Percentiles rank a stretch among this genome's conserved stretches.
phyloP scores from a whole-genome alignment of 2,329 filamentous ascomycete genomes.

The Fusarium mundagurra region DNA sequence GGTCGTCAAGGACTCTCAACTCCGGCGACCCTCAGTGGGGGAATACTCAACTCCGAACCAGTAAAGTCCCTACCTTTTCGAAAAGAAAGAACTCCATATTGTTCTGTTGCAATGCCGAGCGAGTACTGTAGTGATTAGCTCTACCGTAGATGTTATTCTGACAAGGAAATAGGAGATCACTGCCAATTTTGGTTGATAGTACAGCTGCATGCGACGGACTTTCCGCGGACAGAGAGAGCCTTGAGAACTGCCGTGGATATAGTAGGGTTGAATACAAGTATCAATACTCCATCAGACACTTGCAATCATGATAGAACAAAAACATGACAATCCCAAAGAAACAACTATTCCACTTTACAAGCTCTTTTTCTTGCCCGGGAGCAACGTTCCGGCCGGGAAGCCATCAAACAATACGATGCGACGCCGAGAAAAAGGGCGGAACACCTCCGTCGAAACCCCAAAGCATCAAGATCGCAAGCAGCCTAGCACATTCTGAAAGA shows the following conservation, averaged over 20 bases:
- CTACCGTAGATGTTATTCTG: neutral
- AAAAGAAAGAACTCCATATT: neutral
- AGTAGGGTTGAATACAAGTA: neutral
- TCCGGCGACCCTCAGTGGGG: neutral
- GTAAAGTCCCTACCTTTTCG: neutral
- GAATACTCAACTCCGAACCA: neutral
- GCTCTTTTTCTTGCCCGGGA: neutral
- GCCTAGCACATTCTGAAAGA: constrained; percentile 3
- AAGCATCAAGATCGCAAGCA: neutral
- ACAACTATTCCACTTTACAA: neutral
- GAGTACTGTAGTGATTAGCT: neutral
- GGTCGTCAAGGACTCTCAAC: neutral
- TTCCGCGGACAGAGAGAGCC: neutral
- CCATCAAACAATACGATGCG: neutral
- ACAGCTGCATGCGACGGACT: neutral
- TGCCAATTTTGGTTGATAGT: neutral
- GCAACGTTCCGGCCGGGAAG: neutral
- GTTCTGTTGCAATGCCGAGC: neutral
- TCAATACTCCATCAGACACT: neutral
- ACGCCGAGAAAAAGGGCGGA: constrained; percentile 20
- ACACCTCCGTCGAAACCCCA: constrained; percentile 8
- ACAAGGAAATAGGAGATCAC: neutral
- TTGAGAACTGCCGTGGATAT: neutral
- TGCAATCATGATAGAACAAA: neutral
- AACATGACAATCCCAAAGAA: neutral